Conservation (phyloP, 176 grass and related monocot species). For the Sorghum bicolor region Sorghum_bicolor_NCBIv3 NC_012873.2:3104501-3105000, state of each 20-base stretch:
- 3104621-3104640: too few relatives aligned
- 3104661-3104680: neutral
- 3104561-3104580: too few relatives aligned
- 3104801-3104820: neutral
- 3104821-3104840: conserved; percentile 16
- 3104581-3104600: too few relatives aligned
- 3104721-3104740: neutral
- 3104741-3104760: neutral
- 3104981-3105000: conserved; percentile 26
- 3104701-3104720: neutral
- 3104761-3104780: conserved; percentile 3
- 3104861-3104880: conserved; percentile 52
- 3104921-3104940: conserved; percentile 78
- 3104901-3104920: conserved; percentile 94
- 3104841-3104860: conserved; percentile 44
- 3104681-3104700: neutral
- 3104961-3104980: conserved; percentile 78
- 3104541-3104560: too few relatives aligned
- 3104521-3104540: too few relatives aligned
- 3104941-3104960: conserved; percentile 84
- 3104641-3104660: neutral
- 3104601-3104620: too few relatives aligned
- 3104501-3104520: too few relatives aligned
- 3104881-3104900: conserved; percentile 90
- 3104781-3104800: neutral